A percentile compares a stretch with the other conserved stretches of the same genome.
phyloP scores from a whole-genome alignment of 352 stramenopile species.

The Pythium apleroticum region DNA sequence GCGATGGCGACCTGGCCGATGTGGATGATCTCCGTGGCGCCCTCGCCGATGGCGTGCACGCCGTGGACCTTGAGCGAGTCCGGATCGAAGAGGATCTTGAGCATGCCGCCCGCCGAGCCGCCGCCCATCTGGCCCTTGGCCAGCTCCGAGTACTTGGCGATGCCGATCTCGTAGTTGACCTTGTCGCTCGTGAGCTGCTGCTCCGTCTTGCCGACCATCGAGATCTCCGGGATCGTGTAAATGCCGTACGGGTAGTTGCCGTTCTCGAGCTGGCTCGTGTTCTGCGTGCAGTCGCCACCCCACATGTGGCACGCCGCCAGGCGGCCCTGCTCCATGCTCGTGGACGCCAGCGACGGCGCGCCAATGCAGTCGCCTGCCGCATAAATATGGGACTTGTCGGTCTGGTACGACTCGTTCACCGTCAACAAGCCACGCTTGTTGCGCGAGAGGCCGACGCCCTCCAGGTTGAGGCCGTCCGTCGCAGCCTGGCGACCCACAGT shows the following conservation, averaged over 20 bases:
- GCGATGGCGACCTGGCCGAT: conserved; percentile 91
- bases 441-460: conserved; percentile 72
- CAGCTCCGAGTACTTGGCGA: conserved; percentile 87
- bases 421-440: conserved; percentile 82
- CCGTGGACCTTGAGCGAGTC: conserved; percentile 78
- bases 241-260: conserved; percentile 90
- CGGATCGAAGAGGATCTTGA: conserved; percentile 90
- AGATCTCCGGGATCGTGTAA: conserved; percentile 92
- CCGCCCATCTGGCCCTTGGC: conserved; percentile 91
- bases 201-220: conserved; percentile 90
- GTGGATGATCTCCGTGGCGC: conserved; percentile 91
- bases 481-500: conserved; percentile 74
- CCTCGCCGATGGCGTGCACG: conserved; percentile 88
- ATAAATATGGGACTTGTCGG: conserved; percentile 81
- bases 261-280: conserved; percentile 67
- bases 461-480: conserved; percentile 82
- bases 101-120: conserved; percentile 62
- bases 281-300: conserved; percentile 48
- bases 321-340: conserved; percentile 89
- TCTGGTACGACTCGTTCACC: conserved; percentile 90
- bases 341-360: conserved; percentile 83
- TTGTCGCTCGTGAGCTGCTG: conserved; percentile 79
- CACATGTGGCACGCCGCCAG: conserved; percentile 88
- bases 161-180: conserved; percentile 85
- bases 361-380: conserved; percentile 89